Percentiles rank a stretch among this genome's conserved stretches.
Conservation (phyloP, 352 stramenopile genomes). For the Hyaloperonospora arabidopsidis region DNA sequence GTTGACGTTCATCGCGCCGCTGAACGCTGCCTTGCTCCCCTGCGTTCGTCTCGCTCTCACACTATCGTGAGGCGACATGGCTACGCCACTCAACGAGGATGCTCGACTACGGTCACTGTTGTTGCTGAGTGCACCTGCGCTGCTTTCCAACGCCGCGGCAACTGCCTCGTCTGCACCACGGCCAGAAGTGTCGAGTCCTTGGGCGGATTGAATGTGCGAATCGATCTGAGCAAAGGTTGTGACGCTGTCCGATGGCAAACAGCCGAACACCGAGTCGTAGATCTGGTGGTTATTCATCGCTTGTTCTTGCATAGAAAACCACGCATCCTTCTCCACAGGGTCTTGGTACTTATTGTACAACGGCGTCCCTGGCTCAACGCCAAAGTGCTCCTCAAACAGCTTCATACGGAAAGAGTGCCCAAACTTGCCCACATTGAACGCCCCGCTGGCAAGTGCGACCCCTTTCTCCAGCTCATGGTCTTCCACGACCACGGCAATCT, state of each 20-base stretch:
- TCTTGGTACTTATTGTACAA: conserved; percentile 57
- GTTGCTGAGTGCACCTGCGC: conserved; percentile 15
- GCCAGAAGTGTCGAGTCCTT: conserved; percentile 27
- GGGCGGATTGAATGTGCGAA: conserved; percentile 30
- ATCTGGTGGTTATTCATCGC: conserved; percentile 78
- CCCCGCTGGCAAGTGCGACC: conserved; percentile 37
- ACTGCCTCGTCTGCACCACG: conserved; percentile 25
- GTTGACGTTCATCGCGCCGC: conserved; percentile 56
- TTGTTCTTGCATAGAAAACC: conserved; percentile 81
- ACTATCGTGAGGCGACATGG: conserved; percentile 18
- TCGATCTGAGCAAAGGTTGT: conserved; percentile 65
- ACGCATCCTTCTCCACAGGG: conserved; percentile 51
- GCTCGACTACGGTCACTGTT: conserved; percentile 13
- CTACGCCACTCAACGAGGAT: conserved; percentile 21
- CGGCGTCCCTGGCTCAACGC: conserved; percentile 33
- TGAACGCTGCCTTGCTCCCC: conserved; percentile 44
- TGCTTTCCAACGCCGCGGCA: conserved; percentile 15
- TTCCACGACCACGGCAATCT: conserved; percentile 82
- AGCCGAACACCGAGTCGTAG: conserved; percentile 79
- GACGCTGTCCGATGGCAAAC: conserved; percentile 68
- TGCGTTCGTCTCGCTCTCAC: conserved; percentile 11
- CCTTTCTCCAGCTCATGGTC: conserved; percentile 62
- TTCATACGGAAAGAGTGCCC: conserved; percentile 82
- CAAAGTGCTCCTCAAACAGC: conserved; percentile 83
- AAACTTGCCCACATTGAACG: conserved; percentile 67